These are phyloP conservation scores for Aspergillus thermomutatus DNA, from an alignment of 2,329 filamentous ascomycete genomes.

Conservation along the genomic window DNA sequence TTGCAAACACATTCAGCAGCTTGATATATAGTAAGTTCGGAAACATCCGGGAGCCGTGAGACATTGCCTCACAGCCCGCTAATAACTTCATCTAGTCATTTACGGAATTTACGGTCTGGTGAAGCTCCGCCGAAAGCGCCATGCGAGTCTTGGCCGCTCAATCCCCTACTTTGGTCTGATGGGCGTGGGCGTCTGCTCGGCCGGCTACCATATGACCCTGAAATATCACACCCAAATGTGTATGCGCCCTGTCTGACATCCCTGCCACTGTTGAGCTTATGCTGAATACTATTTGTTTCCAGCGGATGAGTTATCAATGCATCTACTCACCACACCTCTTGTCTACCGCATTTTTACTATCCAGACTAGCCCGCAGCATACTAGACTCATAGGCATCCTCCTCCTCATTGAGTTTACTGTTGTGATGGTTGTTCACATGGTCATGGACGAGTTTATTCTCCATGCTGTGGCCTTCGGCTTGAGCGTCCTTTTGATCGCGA, in stretches of 20 bases:
- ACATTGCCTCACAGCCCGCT: not conserved
- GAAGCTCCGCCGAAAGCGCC: slow-evolving; percentile 18
- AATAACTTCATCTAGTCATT: slow-evolving; percentile 23
- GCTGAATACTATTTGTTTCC: not conserved
- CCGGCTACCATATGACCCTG: slow-evolving; percentile 29
- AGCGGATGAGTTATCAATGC: slow-evolving; percentile 44
- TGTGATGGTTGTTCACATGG: slow-evolving; percentile 43
- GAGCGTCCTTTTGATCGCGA: slow-evolving; percentile 35
- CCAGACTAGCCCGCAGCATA: slow-evolving; percentile 21
- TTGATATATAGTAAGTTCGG: slow-evolving; percentile 30
- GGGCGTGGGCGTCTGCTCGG: slow-evolving; percentile 28
- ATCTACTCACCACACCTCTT: slow-evolving; percentile 42
- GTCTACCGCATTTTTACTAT: slow-evolving; percentile 42
- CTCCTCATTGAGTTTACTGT: slow-evolving; percentile 20
- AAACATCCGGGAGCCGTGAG: not conserved
- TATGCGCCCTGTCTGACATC: slow-evolving; percentile 7
- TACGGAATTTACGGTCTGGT: slow-evolving; percentile 41
- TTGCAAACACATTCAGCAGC: slow-evolving; percentile 46
- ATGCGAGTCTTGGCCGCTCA: slow-evolving; percentile 22
- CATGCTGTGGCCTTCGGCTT: slow-evolving; percentile 38
- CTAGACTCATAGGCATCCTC: slow-evolving; percentile 19
- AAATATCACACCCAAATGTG: slow-evolving; percentile 35
- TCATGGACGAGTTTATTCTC: slow-evolving; percentile 43
- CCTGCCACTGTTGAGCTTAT: not conserved
- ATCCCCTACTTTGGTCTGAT: slow-evolving; percentile 41